Conservation (phyloP, 2,329 filamentous ascomycete genomes). For the Colletotrichum abscissum region DNA sequence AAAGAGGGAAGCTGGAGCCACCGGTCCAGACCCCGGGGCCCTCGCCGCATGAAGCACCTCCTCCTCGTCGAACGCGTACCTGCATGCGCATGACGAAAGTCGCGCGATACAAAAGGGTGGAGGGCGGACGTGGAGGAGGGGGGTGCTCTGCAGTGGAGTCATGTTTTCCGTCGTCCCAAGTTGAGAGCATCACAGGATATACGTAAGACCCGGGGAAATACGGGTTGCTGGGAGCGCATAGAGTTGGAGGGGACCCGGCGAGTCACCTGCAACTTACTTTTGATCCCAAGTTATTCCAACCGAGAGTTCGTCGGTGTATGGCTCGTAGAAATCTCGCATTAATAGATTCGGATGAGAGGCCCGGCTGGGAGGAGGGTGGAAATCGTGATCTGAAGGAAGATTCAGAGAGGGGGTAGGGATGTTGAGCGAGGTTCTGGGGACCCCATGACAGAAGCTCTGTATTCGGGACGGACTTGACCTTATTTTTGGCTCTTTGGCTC, state of each 20-base stretch:
- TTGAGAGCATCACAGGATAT: background rate
- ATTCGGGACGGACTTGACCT: background rate
- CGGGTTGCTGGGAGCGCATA: background rate
- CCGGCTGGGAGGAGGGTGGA: slow-evolving; percentile 9
- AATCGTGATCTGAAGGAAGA: background rate
- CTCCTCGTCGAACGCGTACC: slow-evolving; percentile 28
- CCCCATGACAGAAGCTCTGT: background rate
- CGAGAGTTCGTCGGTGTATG: background rate
- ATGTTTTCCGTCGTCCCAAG: slow-evolving; percentile 26
- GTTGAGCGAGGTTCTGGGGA: background rate
- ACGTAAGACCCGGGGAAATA: background rate
- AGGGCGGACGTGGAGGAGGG: background rate
- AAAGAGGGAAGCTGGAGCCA: slow-evolving; percentile 9
- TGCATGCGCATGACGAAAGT: slow-evolving; percentile 28
- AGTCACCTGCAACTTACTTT: background rate
- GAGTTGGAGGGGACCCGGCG: background rate
- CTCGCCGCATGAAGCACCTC: slow-evolving; percentile 28
- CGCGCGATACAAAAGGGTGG: background rate
- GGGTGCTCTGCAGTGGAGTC: slow-evolving; percentile 4
- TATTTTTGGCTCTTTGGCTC: background rate
- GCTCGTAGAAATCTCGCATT: background rate
- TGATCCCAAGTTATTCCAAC: background rate
- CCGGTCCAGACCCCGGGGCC: slow-evolving; percentile 21
- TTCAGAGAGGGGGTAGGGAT: background rate
- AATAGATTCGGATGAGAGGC: slow-evolving; percentile 18